Conservation (phyloP, 2,329 filamentous ascomycete species). For the Cercospora janseana region DNA sequence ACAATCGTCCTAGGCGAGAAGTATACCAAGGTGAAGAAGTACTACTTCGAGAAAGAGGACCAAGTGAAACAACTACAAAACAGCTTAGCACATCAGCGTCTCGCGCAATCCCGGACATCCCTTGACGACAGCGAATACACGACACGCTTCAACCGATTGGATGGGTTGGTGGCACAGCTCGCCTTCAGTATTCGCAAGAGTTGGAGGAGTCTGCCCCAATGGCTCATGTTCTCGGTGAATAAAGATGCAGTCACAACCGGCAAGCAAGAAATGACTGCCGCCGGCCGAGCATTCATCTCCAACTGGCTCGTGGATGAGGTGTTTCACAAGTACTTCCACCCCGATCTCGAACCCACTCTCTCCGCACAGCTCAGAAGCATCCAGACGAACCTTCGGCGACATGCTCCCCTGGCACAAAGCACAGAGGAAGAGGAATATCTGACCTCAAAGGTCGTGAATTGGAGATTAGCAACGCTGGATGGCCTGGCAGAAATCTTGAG, state of each 20-base stretch:
- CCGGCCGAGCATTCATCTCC: constrained; percentile 83
- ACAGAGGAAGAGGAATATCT: constrained; percentile 88
- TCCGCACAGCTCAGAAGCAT: constrained; percentile 80
- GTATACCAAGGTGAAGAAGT: constrained; percentile 96
- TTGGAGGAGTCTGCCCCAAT: constrained; percentile 77
- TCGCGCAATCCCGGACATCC: constrained; percentile 89
- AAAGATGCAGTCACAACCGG: constrained; percentile 80
- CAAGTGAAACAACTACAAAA: constrained; percentile 96
- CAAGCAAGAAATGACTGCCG: constrained; percentile 96
- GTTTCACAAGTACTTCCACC: constrained; percentile 90
- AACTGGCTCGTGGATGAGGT: constrained; percentile 89
- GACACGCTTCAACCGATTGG: constrained; percentile 83
- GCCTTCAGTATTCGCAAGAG: constrained; percentile 95
- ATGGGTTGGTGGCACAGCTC: constrained; percentile 90
- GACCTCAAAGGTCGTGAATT: constrained; percentile 82
- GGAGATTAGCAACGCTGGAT: constrained; percentile 90
- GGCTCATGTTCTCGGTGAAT: constrained; percentile 78
- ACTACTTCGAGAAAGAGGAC: constrained; percentile 88
- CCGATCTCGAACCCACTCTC: constrained; percentile 72
- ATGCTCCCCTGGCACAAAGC: constrained; percentile 69
- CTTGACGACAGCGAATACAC: constrained; percentile 94
- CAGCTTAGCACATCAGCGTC: constrained; percentile 91
- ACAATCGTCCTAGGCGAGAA: constrained; percentile 67
- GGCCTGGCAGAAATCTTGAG: constrained; percentile 73
- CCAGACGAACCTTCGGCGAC: constrained; percentile 80